phyloP scores from a whole-genome alignment of 2,329 filamentous ascomycete genomes.

The Ambrosiella xylebori region DNA sequence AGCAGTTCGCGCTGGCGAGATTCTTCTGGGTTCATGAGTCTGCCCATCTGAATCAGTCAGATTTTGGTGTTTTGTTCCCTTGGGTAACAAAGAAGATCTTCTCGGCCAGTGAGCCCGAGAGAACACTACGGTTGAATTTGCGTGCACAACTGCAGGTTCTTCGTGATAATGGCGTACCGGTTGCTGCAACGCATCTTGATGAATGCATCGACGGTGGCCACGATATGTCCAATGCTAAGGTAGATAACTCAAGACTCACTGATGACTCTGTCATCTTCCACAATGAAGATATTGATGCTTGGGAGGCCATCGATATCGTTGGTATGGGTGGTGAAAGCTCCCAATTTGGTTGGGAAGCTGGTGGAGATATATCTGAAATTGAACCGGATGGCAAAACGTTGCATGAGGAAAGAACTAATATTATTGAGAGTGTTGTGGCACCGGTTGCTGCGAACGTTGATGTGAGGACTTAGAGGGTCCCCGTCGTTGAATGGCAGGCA shows the following conservation, averaged over 20 bases:
- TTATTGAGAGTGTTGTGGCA: conserved; percentile 7
- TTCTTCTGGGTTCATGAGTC: conserved; percentile 58
- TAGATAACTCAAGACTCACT: conserved; percentile 13
- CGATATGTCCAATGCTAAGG: neutral
- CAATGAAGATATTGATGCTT: conserved; percentile 16
- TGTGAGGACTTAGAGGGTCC: neutral
- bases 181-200: conserved; percentile 30
- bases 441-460: neutral
- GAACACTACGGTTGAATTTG: conserved; percentile 40
- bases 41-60: conserved; percentile 69
- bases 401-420: conserved; percentile 8
- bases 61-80: conserved; percentile 71
- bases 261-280: conserved; percentile 36
- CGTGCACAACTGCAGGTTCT: conserved; percentile 41
- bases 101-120: conserved; percentile 38
- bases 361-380: neutral
- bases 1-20: conserved; percentile 34
- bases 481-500: neutral
- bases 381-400: conserved; percentile 14
- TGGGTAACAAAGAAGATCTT: conserved; percentile 46
- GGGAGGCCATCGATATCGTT: conserved; percentile 8
- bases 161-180: conserved; percentile 29
- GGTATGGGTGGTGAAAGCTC: conserved; percentile 12
- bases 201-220: conserved; percentile 31
- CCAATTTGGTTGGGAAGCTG: conserved; percentile 7